These are phyloP conservation scores for Encephalitozoon cuniculi DNA, from an alignment of 371 early-diverging fungal species.

Conservation along the genomic window DNA sequence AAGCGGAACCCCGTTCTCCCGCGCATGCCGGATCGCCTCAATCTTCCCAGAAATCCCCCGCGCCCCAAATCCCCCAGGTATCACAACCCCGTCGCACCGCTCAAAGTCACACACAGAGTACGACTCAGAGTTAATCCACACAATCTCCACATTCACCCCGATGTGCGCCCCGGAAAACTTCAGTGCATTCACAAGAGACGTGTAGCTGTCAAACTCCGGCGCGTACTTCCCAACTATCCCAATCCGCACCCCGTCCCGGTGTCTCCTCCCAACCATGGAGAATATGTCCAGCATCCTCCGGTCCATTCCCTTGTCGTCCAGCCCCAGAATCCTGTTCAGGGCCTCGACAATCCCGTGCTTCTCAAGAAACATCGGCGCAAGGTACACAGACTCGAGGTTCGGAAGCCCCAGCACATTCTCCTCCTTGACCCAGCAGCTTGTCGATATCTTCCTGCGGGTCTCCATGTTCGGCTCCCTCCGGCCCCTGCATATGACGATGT, in stretches of 20 bases:
- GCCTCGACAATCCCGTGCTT: slow-evolving; percentile 71
- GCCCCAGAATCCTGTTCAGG: slow-evolving; percentile 63
- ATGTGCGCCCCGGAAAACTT: slow-evolving; percentile 69
- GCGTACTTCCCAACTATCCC: slow-evolving; percentile 91
- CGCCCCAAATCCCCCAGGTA: slow-evolving; percentile 96
- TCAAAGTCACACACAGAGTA: slow-evolving; percentile 52
- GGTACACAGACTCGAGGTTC: slow-evolving; percentile 84
- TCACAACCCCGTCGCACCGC: slow-evolving; percentile 73
- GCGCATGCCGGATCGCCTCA: slow-evolving; percentile 85
- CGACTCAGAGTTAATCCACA: slow-evolving; percentile 77
- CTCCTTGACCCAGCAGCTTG: slow-evolving; percentile 87
- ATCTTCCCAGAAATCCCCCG: slow-evolving; percentile 94
- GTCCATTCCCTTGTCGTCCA: background rate
- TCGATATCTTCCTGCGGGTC: slow-evolving; percentile 79
- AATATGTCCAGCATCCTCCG: background rate
- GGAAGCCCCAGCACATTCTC: slow-evolving; percentile 81
- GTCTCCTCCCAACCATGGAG: background rate
- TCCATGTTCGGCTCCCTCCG: slow-evolving; percentile 69
- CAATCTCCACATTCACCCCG: slow-evolving; percentile 70
- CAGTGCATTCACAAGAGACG: slow-evolving; percentile 84
- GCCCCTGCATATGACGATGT: slow-evolving; percentile 87
- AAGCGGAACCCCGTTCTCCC: slow-evolving; percentile 89
- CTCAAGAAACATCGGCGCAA: slow-evolving; percentile 79
- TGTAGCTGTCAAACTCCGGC: slow-evolving; percentile 81
- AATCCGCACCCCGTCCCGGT: slow-evolving; percentile 67